Percentiles rank a stretch among this genome's conserved stretches.
Evolutionary conservation across 116 monocot genomes (phyloP).

Genomic region (Posidonia oceanica): DNA sequence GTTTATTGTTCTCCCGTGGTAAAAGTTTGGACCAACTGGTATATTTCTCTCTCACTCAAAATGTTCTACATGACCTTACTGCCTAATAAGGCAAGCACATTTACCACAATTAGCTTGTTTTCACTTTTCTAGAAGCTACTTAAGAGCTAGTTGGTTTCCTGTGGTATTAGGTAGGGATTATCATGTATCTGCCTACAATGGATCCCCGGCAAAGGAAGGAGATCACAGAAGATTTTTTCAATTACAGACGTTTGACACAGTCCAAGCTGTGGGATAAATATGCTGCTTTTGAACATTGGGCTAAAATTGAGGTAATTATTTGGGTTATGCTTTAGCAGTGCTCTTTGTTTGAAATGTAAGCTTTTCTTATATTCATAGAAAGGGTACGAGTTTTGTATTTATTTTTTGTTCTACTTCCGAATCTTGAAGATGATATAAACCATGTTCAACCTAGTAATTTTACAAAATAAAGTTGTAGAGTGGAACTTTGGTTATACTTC

Average conservation of each 20-base stretch:
- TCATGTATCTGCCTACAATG: conserved; percentile 91
- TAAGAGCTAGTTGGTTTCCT: neutral
- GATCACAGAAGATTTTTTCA: conserved; percentile 86
- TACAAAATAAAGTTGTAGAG: too few species aligned
- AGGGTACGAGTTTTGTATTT: too few species aligned
- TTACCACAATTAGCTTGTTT: neutral
- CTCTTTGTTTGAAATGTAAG: neutral
- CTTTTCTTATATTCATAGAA: too few species aligned
- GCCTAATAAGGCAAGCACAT: neutral
- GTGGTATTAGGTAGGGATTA: conserved; percentile 68
- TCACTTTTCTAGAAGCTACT: neutral
- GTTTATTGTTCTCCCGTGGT: too few species aligned
- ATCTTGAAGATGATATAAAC: too few species aligned
- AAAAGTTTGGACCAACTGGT: too few species aligned
- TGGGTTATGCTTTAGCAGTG: neutral
- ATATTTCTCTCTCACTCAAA: too few species aligned
- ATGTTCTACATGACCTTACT: neutral
- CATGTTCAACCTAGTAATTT: too few species aligned
- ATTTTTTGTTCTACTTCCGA: too few species aligned
- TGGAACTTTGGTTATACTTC: too few species aligned
- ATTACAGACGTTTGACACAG: conserved; percentile 60
- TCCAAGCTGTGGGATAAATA: conserved; percentile 66
- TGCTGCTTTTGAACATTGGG: conserved; percentile 96
- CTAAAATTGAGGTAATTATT: conserved; percentile 78
- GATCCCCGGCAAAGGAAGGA: conserved; percentile 91